Percentiles rank a stretch among this genome's conserved stretches.
Conservation (phyloP, 2,329 filamentous ascomycete genomes). For the Talaromyces sp. region DNA sequence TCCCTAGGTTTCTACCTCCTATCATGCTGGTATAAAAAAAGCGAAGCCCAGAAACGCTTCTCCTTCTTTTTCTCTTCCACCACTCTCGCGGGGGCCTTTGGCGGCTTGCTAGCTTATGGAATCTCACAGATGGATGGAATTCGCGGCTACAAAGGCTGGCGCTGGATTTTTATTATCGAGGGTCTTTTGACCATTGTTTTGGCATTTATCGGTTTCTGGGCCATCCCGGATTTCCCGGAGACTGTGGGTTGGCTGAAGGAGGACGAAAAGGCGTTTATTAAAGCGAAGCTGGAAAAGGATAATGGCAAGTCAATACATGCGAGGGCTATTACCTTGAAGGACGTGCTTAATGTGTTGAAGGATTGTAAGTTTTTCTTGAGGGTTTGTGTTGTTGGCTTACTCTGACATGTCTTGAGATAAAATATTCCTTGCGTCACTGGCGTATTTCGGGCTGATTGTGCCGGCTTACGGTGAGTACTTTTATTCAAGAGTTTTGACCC, state of each 20-base stretch:
- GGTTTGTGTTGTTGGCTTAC: background rate
- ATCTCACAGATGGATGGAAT: constrained; percentile 54
- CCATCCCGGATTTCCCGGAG: constrained; percentile 69
- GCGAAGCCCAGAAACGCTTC: constrained; percentile 85
- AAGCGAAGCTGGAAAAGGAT: constrained; percentile 61
- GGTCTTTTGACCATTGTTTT: constrained; percentile 59
- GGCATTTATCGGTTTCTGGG: constrained; percentile 56
- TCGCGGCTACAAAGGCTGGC: constrained; percentile 53
- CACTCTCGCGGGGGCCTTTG: constrained; percentile 57
- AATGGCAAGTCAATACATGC: constrained; percentile 63
- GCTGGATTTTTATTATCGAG: constrained; percentile 55
- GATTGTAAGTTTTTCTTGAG: constrained; percentile 46
- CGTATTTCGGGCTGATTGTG: constrained; percentile 77
- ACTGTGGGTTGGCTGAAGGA: constrained; percentile 65
- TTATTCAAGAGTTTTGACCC: background rate
- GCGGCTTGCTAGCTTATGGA: constrained; percentile 55
- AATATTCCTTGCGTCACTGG: constrained; percentile 67
- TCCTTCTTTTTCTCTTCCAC: constrained; percentile 85
- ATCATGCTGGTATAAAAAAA: constrained; percentile 77
- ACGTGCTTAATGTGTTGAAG: constrained; percentile 61
- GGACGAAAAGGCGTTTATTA: constrained; percentile 64
- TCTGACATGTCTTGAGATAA: constrained; percentile 40
- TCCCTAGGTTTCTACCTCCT: constrained; percentile 55
- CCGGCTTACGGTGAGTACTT: constrained; percentile 59
- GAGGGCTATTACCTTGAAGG: constrained; percentile 53